Base-by-base conservation (phyloP, 257 asterid genomes). In the Capsicum pubescens region DNA sequence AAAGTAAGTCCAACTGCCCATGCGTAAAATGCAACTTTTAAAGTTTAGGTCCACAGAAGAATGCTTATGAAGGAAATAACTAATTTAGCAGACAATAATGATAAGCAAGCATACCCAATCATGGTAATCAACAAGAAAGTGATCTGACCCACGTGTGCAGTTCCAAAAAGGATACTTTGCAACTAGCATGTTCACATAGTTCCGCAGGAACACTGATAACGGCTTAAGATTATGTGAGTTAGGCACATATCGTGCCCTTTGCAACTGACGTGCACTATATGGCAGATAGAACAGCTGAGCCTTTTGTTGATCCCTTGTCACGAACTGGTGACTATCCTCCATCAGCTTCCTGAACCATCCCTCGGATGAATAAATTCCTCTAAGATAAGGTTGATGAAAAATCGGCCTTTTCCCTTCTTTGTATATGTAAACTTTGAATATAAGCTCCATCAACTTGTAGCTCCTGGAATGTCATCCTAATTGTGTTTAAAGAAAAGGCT, bases 61-160 rank as follows among this genome's bases (percentile, higher is more conserved):
- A 64, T 12, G 71, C 4, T 64, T 44, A 26, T 32, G 44, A 64
- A 64, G 32, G 42, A 26, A 64, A 16, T 64, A 32, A 15, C 9
- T 61, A 21, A 9, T 21, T 19, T 61, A 61, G 71, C 9, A 64
- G 46, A 64, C 9, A 35, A 32, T 64, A 64, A 5, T 64, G 8
- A 11, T 64, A 64, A 11, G 3, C 44, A 64, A 26, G 79, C 93
- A 15, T 95, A 95, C 98, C 99, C 98, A 95, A 85, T 94, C 99
- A 83, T 95, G 99, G 92, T 98, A 95, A 86, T 98, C 99, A 83
- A 94, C 99, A 21, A 95, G 94, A 85, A 95, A 95, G 87, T 95
- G 99, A 84, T 93, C 97, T 36, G 92, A 86, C 82, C 97, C 99
- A 83, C 58, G 97, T 81, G 99, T 91, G 12, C 91, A 92, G 66